Evolutionary conservation across 1,284 basidiomycete genomes (phyloP).

Genomic region (Irpex sp.): DNA sequence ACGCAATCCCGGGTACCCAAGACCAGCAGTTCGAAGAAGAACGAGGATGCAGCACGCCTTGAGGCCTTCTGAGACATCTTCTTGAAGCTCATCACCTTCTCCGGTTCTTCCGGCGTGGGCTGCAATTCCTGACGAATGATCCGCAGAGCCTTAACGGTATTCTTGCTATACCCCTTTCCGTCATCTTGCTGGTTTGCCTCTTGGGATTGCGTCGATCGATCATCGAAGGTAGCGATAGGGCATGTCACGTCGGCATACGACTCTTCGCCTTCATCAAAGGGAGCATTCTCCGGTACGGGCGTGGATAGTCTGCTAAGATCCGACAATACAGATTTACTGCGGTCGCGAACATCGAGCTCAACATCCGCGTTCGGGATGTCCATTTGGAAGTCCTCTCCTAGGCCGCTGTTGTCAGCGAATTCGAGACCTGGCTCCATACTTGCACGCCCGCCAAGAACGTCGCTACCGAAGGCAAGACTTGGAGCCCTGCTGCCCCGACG

Average conservation of each 20-base stretch:
- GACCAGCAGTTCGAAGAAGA: slow-evolving; percentile 97
- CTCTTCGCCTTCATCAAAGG: slow-evolving; percentile 54
- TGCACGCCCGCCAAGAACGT: slow-evolving; percentile 42
- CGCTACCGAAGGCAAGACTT: slow-evolving; percentile 58
- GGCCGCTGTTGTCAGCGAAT: slow-evolving; percentile 43
- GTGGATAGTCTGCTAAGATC: slow-evolving; percentile 68
- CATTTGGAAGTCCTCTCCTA: slow-evolving; percentile 63
- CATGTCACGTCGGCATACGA: slow-evolving; percentile 69
- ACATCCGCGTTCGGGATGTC: slow-evolving; percentile 37
- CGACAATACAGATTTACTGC: slow-evolving; percentile 42
- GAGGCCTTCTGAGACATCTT: slow-evolving; percentile 79
- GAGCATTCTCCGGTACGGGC: slow-evolving; percentile 51
- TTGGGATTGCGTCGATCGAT: slow-evolving; percentile 43
- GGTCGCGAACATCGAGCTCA: slow-evolving; percentile 33
- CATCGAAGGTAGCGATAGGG: slow-evolving; percentile 82
- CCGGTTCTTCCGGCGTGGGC: slow-evolving; percentile 42
- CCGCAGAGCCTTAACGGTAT: slow-evolving; percentile 87
- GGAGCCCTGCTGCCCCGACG: slow-evolving; percentile 23
- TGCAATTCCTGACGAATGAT: slow-evolving; percentile 79
- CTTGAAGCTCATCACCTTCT: slow-evolving; percentile 70
- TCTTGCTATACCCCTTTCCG: slow-evolving; percentile 81
- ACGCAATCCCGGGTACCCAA: slow-evolving; percentile 91
- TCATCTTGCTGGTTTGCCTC: slow-evolving; percentile 48
- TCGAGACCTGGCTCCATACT: slow-evolving; percentile 48
- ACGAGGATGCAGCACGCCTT: slow-evolving; percentile 87